Conservation (phyloP, 768 basidiomycete species). For the Gymnopilus junonius region DNA sequence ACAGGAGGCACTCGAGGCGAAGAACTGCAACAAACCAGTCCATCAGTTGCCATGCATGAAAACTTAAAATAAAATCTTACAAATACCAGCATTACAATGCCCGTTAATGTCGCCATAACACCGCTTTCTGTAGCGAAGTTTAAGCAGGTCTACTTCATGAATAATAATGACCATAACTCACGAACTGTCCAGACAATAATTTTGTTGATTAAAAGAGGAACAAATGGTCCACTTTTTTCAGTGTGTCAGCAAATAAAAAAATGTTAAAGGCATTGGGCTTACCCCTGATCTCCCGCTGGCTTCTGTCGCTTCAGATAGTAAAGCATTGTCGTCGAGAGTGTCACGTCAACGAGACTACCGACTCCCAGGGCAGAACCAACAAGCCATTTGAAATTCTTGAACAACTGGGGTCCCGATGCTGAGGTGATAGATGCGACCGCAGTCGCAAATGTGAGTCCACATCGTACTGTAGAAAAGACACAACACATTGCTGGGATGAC, state of each 20-base stretch:
- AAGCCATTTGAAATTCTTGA: neutral
- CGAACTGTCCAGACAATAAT: conserved; percentile 12
- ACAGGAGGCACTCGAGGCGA: neutral
- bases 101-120: neutral
- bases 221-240: neutral
- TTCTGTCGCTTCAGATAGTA: neutral
- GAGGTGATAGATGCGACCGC: too few species aligned
- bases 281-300: too few species aligned
- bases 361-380: neutral
- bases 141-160: neutral
- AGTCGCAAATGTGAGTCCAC: neutral
- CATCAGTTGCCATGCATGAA: too few species aligned
- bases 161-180: neutral
- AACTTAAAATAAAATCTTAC: neutral
- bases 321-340: neutral
- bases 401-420: neutral
- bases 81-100: neutral
- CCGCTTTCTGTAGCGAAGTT: neutral
- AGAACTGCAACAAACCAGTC: neutral
- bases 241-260: neutral
- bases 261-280: too few species aligned
- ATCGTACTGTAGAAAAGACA: neutral
- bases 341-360: neutral
- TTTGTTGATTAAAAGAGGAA: conserved; percentile 5
- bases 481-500: neutral